Conservation (phyloP, 805 yeast genomes). For the Candida nitratophila region DNA sequence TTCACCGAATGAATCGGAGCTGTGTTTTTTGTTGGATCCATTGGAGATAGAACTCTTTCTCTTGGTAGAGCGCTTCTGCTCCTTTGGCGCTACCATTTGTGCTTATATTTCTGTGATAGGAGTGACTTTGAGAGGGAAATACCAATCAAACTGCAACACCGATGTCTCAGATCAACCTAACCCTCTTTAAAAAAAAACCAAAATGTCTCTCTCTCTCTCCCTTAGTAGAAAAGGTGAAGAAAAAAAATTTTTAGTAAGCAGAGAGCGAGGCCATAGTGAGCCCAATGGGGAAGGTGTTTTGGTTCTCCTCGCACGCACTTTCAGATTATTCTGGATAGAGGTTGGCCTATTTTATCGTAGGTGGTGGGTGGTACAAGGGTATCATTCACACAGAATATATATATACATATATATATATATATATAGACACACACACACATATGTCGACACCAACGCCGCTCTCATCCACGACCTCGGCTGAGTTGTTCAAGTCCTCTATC, state of each 20-base stretch:
- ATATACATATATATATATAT: too few relatives aligned
- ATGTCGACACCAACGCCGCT: not conserved
- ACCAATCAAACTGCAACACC: too few relatives aligned
- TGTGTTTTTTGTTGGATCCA: not conserved
- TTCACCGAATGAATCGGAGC: slow-evolving; percentile 57
- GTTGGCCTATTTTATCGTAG: too few relatives aligned
- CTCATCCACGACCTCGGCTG: slow-evolving; percentile 2
- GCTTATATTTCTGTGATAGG: not conserved
- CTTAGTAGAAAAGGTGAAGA: not conserved
- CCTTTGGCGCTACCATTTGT: not conserved
- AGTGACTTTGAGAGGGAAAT: too few relatives aligned
- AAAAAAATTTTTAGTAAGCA: not conserved
- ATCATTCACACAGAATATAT: too few relatives aligned
- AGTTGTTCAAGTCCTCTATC: slow-evolving; percentile 60
- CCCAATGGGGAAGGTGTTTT: not conserved
- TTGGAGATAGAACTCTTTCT: not conserved
- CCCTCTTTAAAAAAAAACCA: too few relatives aligned
- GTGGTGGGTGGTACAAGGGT: too few relatives aligned
- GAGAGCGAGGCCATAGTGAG: not conserved
- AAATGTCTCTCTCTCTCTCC: too few relatives aligned
- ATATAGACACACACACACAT: not conserved
- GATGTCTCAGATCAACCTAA: too few relatives aligned
- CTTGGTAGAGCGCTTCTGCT: not conserved
- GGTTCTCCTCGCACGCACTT: not conserved
- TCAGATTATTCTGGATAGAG: too few relatives aligned